Conservation (phyloP, 441 rosid species). For the Jatropha podagrica region DNA sequence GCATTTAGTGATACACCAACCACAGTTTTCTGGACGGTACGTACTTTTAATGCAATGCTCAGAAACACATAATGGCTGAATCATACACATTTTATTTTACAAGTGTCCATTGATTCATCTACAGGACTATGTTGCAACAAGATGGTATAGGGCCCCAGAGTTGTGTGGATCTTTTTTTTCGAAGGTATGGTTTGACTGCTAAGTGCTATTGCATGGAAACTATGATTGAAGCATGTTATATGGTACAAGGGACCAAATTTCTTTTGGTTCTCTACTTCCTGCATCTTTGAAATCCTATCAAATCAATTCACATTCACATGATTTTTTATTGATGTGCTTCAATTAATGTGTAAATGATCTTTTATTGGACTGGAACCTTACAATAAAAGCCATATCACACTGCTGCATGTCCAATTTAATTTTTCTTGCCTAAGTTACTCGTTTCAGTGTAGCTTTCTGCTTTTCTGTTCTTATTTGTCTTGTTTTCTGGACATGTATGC, state of each 20-base stretch:
- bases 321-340: neutral
- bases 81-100: neutral
- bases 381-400: neutral
- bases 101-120: constrained; percentile 11
- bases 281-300: neutral
- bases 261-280: constrained; percentile 12
- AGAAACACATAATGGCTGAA: neutral
- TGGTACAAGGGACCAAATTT: constrained; percentile 8
- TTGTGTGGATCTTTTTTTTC: constrained; percentile 97
- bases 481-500: neutral
- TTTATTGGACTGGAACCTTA: neutral
- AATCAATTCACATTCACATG: neutral
- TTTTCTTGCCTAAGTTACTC: neutral
- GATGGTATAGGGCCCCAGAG: constrained; percentile 99
- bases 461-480: neutral
- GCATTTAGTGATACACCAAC: constrained; percentile 94
- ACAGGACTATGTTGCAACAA: constrained; percentile 97
- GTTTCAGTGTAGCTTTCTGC: neutral
- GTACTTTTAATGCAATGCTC: constrained; percentile 20
- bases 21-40: constrained; percentile 93
- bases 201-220: constrained; percentile 7
- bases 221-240: constrained; percentile 7
- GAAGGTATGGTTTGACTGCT: constrained; percentile 53
- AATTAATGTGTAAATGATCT: neutral
- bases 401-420: neutral